These are phyloP conservation scores for Calycina herbarum DNA, from an alignment of 2,329 filamentous ascomycete genomes.

Conservation along the genomic window DNA sequence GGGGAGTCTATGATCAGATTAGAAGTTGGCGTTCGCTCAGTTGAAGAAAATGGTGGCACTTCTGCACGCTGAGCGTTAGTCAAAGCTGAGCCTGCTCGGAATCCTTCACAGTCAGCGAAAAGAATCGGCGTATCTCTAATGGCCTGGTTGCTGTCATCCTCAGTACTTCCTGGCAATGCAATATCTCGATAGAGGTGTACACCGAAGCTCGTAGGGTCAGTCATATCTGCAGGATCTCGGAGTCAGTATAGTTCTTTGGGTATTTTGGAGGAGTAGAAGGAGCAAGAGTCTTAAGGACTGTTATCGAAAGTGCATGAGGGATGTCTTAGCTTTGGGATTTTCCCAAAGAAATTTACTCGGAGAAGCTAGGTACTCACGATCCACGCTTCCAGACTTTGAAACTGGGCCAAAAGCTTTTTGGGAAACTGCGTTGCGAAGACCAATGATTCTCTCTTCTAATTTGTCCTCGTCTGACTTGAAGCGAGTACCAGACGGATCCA, in stretches of 20 bases:
- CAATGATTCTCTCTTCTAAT: conserved; percentile 11
- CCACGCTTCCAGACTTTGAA: conserved; percentile 17
- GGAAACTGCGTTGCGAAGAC: conserved; percentile 11
- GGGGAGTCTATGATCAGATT: conserved; percentile 12
- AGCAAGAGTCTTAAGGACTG: too few relatives aligned
- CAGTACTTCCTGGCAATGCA: conserved; percentile 1
- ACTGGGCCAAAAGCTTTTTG: conserved; percentile 20
- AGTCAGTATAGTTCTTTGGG: too few relatives aligned
- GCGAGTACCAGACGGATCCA: conserved; percentile 14
- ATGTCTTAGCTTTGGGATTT: too few relatives aligned
- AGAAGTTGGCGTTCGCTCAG: neutral
- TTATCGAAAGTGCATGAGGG: too few relatives aligned
- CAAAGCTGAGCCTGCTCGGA: conserved; percentile 22
- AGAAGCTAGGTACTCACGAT: neutral
- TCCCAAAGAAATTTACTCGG: too few relatives aligned
- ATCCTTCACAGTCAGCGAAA: conserved; percentile 31
- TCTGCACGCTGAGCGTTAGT: conserved; percentile 20
- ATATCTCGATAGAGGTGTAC: conserved; percentile 29
- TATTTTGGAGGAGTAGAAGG: too few relatives aligned
- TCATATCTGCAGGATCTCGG: conserved; percentile 4
- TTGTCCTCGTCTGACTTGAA: conserved; percentile 6
- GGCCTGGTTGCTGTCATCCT: neutral
- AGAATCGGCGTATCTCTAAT: conserved; percentile 23
- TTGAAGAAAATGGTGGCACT: neutral
- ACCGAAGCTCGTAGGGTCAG: conserved; percentile 27